phyloP scores from a whole-genome alignment of 768 basidiomycete genomes.

The Gymnopilus junonius region DNA sequence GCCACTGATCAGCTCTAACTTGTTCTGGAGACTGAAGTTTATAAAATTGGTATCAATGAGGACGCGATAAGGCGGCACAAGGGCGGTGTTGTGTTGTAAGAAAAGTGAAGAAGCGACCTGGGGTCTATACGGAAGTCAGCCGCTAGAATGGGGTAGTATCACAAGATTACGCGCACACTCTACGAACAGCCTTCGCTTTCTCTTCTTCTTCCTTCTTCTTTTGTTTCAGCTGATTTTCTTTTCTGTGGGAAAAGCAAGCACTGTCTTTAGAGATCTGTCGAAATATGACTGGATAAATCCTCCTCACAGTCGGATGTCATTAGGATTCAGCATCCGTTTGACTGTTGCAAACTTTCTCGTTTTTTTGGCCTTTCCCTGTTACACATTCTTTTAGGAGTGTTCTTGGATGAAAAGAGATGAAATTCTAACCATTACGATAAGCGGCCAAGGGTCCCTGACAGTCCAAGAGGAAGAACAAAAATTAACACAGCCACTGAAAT shows the following conservation, averaged over 20 bases:
- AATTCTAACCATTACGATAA: conserved; percentile 16
- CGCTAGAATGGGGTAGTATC: conserved; percentile 10
- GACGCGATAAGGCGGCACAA: conserved; percentile 96
- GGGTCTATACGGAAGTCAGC: conserved; percentile 50
- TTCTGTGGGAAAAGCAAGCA: conserved; percentile 50
- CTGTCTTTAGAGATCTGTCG: conserved; percentile 8
- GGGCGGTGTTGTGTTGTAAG: conserved; percentile 92
- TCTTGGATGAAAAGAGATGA: neutral
- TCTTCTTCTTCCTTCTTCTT: conserved; percentile 82
- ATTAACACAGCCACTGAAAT: conserved; percentile 26
- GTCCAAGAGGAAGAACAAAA: conserved; percentile 14
- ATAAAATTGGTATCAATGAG: conserved; percentile 99
- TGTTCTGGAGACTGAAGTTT: conserved; percentile 98
- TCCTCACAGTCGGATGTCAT: conserved; percentile 87
- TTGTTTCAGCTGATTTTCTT: conserved; percentile 92
- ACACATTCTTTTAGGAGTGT: neutral
- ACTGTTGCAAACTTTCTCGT: conserved; percentile 94
- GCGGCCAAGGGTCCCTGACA: neutral
- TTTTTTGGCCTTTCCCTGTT: conserved; percentile 88
- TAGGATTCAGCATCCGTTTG: conserved; percentile 93
- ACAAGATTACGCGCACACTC: conserved; percentile 63
- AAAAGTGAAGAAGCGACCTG: conserved; percentile 92
- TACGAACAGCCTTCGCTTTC: conserved; percentile 75
- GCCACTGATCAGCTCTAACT: conserved; percentile 92
- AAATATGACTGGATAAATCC: conserved; percentile 3